phyloP scores from a whole-genome alignment of 176 grass and related monocot species.

The Oryza meridionalis region DNA sequence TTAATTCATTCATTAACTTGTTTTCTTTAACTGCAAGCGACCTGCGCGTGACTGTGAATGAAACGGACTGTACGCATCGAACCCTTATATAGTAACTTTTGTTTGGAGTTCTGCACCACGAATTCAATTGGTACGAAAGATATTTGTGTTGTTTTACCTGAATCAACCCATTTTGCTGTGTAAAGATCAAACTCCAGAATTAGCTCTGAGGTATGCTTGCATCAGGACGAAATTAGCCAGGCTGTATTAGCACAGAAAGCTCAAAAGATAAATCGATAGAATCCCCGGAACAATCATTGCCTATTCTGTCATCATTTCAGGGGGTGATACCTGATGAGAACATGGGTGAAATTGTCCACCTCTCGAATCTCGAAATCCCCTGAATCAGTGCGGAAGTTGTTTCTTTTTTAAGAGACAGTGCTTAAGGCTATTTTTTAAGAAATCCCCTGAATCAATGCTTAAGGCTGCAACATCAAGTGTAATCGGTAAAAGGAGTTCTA shows the following conservation, averaged over 20 bases:
- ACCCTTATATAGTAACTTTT: background rate
- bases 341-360: background rate
- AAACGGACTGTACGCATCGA: constrained; percentile 3
- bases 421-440: too few relatives aligned
- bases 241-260: background rate
- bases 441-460: too few relatives aligned
- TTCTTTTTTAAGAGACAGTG: constrained; percentile 27
- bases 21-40: constrained; percentile 27
- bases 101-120: background rate
- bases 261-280: background rate
- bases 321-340: background rate
- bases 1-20: constrained; percentile 10
- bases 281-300: background rate
- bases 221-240: background rate
- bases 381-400: constrained; percentile 47
- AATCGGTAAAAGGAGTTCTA: background rate
- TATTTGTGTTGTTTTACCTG: background rate
- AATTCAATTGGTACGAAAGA: constrained; percentile 7
- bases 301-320: constrained; percentile 8
- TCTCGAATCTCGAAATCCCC: constrained; percentile 11
- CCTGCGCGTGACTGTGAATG: background rate
- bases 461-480: constrained; percentile 27
- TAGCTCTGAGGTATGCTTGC: background rate
- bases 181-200: background rate
- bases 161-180: background rate